Conservation (phyloP, 106 monocot genomes). For the Cymbidium sinense region DNA sequence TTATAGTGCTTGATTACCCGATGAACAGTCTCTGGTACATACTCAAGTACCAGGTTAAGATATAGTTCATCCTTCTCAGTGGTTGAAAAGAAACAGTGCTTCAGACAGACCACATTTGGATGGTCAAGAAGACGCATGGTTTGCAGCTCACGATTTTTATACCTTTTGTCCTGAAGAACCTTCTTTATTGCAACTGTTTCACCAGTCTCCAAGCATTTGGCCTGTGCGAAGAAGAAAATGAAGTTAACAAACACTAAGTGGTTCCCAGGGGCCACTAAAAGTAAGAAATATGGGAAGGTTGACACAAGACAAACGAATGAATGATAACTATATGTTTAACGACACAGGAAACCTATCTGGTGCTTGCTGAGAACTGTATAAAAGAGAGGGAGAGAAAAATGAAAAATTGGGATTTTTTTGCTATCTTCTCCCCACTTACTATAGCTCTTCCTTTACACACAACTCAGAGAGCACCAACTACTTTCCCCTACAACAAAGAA, state of each 20-base stretch:
- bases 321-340: too few species aligned
- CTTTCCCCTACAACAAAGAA: not conserved
- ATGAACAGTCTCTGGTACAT: constrained; percentile 40
- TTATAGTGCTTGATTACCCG: constrained; percentile 56
- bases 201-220: constrained; percentile 27
- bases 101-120: constrained; percentile 50
- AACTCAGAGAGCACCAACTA: too few species aligned
- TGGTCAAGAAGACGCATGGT: constrained; percentile 44
- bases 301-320: too few species aligned
- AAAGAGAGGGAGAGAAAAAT: not conserved
- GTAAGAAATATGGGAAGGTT: not conserved
- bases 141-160: constrained; percentile 30
- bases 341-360: too few species aligned
- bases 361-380: too few species aligned
- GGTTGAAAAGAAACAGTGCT: constrained; percentile 60
- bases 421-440: not conserved
- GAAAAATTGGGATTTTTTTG: not conserved
- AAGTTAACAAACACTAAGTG: not conserved
- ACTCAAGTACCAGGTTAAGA: constrained; percentile 45
- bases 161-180: constrained; percentile 31
- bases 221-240: constrained; percentile 4
- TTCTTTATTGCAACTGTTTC: constrained; percentile 30
- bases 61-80: constrained; percentile 60
- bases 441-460: not conserved
- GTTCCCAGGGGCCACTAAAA: not conserved